Evolutionary conservation across 2,329 filamentous ascomycete genomes (phyloP).

Genomic region (Lasiodiplodia sp.): DNA sequence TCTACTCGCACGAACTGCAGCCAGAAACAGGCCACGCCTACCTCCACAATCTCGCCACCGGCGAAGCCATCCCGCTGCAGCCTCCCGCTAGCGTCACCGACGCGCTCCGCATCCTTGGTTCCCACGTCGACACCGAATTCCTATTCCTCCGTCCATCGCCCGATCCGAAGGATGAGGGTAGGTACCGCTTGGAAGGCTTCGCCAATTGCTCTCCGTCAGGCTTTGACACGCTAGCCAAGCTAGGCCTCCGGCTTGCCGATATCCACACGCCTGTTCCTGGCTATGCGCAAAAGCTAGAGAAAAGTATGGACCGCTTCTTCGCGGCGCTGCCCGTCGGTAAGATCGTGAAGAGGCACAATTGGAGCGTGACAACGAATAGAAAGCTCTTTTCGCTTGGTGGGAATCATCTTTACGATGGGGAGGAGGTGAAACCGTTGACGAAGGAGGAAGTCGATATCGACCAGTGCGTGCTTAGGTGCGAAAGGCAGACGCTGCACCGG

Average conservation of each 20-base stretch:
- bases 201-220: conserved; percentile 64
- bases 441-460: conserved; percentile 18
- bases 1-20: conserved; percentile 39
- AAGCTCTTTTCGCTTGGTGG: conserved; percentile 51
- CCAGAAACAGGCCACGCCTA: conserved; percentile 30
- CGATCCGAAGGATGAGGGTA: conserved; percentile 38
- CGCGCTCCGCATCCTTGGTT: conserved; percentile 58
- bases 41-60: conserved; percentile 54
- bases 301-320: conserved; percentile 69
- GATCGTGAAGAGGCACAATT: conserved; percentile 64
- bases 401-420: conserved; percentile 53
- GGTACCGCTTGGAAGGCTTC: conserved; percentile 65
- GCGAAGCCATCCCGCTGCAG: conserved; percentile 49
- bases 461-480: conserved; percentile 57
- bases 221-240: conserved; percentile 64
- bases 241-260: conserved; percentile 58
- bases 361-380: conserved; percentile 54
- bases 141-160: conserved; percentile 61
- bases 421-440: conserved; percentile 36
- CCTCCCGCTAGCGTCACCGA: conserved; percentile 43
- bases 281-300: conserved; percentile 63
- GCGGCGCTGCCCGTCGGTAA: conserved; percentile 60
- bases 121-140: conserved; percentile 66
- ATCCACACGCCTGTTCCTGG: conserved; percentile 68
- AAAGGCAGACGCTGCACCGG: conserved; percentile 68